phyloP scores from a whole-genome alignment of 2,329 filamentous ascomycete genomes.

The Hortaea werneckii region DNA sequence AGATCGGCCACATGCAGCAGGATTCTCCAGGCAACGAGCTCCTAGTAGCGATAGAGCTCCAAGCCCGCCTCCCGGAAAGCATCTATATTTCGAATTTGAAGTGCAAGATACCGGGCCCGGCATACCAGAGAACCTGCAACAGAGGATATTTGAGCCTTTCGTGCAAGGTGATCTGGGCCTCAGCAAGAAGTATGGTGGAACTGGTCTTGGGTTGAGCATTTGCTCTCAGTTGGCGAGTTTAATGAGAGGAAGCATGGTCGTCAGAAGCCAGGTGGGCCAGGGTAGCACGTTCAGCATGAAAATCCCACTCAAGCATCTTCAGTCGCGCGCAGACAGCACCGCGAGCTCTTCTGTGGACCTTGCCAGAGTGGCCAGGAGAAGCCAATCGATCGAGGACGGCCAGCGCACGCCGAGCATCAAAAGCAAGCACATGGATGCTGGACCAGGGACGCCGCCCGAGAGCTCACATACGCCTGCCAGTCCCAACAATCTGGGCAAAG shows the following conservation, averaged over 20 bases:
- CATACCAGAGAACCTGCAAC: slow-evolving; percentile 66
- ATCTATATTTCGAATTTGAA: slow-evolving; percentile 75
- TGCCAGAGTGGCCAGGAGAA: slow-evolving; percentile 5
- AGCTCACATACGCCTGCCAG: slow-evolving; percentile 7
- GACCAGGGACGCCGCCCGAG: background rate
- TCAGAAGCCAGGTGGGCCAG: slow-evolving; percentile 60
- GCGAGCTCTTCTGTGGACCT: slow-evolving; percentile 27
- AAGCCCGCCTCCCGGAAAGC: slow-evolving; percentile 47
- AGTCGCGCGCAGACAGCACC: slow-evolving; percentile 51
- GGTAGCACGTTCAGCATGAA: slow-evolving; percentile 76
- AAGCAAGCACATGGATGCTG: slow-evolving; percentile 9
- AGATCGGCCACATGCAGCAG: slow-evolving; percentile 26
- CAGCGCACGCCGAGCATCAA: slow-evolving; percentile 7
- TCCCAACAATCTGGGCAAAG: slow-evolving; percentile 27
- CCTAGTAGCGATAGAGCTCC: slow-evolving; percentile 14
- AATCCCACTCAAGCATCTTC: slow-evolving; percentile 69
- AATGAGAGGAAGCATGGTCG: slow-evolving; percentile 67
- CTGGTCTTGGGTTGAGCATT: slow-evolving; percentile 78
- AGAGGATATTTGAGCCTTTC: slow-evolving; percentile 86
- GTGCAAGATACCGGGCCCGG: slow-evolving; percentile 82
- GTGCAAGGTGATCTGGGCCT: slow-evolving; percentile 84
- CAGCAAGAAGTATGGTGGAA: slow-evolving; percentile 83
- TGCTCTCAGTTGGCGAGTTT: slow-evolving; percentile 74
- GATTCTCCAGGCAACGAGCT: background rate
- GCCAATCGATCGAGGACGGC: slow-evolving; percentile 9